phyloP scores from a whole-genome alignment of 208 protist species.

The Trypanosoma cruzi region DNA sequence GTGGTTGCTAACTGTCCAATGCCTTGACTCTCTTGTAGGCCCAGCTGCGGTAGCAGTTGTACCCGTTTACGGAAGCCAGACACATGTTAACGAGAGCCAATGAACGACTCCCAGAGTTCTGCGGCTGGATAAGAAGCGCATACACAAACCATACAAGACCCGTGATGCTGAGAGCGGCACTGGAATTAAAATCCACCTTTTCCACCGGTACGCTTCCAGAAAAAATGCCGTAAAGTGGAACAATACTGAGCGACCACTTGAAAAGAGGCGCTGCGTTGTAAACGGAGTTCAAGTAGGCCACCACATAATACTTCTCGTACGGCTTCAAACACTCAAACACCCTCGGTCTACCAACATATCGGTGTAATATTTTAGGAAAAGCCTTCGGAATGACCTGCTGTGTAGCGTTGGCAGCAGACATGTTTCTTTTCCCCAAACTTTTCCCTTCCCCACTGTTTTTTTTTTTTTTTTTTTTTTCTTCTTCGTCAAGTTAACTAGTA shows the following conservation, averaged over 20 bases:
- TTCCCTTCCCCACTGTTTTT: no score
- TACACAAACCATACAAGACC: conserved; percentile 89
- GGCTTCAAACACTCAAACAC: conserved; percentile 80
- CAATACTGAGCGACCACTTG: conserved; percentile 90
- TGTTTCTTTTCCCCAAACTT: no score
- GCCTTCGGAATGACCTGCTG: conserved; percentile 77
- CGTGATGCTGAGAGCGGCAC: conserved; percentile 69
- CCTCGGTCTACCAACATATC: conserved; percentile 70
- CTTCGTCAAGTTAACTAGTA: not conserved
- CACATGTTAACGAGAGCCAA: conserved; percentile 84
- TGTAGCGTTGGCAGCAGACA: conserved; percentile 39
- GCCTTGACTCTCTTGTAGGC: conserved; percentile 40
- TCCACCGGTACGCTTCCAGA: conserved; percentile 77
- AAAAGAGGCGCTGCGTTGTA: conserved; percentile 87
- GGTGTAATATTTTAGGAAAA: conserved; percentile 74
- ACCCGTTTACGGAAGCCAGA: conserved; percentile 82
- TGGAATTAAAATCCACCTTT: conserved; percentile 92
- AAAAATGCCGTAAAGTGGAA: conserved; percentile 88
- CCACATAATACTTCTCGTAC: conserved; percentile 63
- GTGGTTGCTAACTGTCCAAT: conserved; percentile 9
- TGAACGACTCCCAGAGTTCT: conserved; percentile 87
- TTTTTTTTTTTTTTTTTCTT: conserved; percentile 13
- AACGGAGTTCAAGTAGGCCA: conserved; percentile 87
- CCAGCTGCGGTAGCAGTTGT: conserved; percentile 78
- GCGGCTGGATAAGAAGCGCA: conserved; percentile 85